Evolutionary conservation across 768 basidiomycete genomes (phyloP), one percentile per base, ranked within the genome.

Genomic region (Russula dissimulans): DNA sequence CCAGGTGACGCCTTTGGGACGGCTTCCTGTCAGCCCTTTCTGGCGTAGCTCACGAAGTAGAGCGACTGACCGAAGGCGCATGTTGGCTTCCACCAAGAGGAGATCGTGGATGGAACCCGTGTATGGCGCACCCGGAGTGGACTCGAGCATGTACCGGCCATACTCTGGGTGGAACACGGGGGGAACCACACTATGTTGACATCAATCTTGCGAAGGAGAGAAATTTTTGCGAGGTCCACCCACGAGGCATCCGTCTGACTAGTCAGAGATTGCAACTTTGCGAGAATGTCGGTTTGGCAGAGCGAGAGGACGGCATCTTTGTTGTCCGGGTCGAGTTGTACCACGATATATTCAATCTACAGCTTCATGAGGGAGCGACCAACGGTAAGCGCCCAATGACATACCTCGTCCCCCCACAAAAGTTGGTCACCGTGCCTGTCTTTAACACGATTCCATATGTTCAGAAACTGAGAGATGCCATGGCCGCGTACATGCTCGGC

Each of bases 121-220:
- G 75, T 97, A 98, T 2, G 97, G 97, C 51, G 86, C 84, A 3
- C 97, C 97, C 0, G 97, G 97, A 0, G 95, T 99, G 3, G 93
- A 93, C 71, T 99, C 97, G 54, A 99, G 80, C 97, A 99, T 99
- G 76, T 91, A 98, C 42, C 95, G 82, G 43, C 97, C 97, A 75
- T 97, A 99, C 73, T 99, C 97, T 17, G 95, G 95, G 70, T 98
- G 97, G 69, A 95, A 98, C 12, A 86, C 89, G 2, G 97, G 97
- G 47, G 38, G 56, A 9, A 50, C 10, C 15, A 65, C 52, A 12
- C 49, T 66, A 18, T 36, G 18, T 3, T 7, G 36, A 26, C 22
- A 26, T 26, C 22, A 26, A 26, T 26, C 22, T 7, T 11, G 8
- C 0, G 54, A 32, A 4, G 36, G 31, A 10, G 44, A 7, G 26